Conservation (phyloP, 169 alveolate species). For the Plasmodium gaboni region DNA sequence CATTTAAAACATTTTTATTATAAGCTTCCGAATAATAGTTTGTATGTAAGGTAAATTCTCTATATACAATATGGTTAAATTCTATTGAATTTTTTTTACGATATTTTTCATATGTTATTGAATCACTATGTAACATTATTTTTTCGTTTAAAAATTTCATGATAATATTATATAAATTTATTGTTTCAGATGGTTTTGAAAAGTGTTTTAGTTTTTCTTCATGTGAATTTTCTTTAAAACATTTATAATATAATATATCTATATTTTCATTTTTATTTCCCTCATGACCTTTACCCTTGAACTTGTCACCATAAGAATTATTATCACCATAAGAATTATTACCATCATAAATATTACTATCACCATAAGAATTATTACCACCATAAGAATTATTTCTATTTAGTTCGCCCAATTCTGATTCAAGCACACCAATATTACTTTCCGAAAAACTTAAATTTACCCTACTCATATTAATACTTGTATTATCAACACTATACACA, state of each 20-base stretch:
- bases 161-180: constrained; percentile 42
- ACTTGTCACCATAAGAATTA: background rate
- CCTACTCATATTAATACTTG: too few species aligned
- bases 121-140: constrained; percentile 21
- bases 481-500: background rate
- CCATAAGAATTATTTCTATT: background rate
- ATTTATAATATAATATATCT: constrained; percentile 4
- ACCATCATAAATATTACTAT: background rate
- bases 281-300: background rate
- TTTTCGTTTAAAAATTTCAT: constrained; percentile 14
- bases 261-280: background rate
- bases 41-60: constrained; percentile 48
- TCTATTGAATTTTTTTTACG: constrained; percentile 30
- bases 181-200: constrained; percentile 60
- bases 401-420: background rate
- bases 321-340: background rate
- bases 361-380: background rate
- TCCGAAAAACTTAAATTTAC: too few species aligned
- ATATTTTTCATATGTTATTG: constrained; percentile 52
- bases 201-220: background rate
- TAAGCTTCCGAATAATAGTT: constrained; percentile 29
- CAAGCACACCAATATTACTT: too few species aligned
- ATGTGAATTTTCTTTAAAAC: constrained; percentile 6
- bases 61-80: constrained; percentile 46
- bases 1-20: constrained; percentile 24